Base-by-base conservation (phyloP, 75 land plant genomes). In the Ceratopteris richardii region DNA sequence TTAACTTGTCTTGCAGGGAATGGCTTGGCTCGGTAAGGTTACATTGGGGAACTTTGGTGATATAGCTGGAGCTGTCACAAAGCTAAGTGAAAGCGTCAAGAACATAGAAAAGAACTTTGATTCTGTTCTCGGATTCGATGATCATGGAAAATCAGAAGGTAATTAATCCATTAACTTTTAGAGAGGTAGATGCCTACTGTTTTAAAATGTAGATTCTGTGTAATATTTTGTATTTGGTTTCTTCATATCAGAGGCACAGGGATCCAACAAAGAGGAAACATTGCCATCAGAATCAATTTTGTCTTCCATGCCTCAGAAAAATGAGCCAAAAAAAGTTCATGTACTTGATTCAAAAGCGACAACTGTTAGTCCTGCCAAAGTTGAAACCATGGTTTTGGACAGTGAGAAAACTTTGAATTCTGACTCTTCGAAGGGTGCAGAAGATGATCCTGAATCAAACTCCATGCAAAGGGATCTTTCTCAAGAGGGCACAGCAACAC, bases 61-160 rank as follows among this genome's bases (percentile, higher is more conserved):
- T 69, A 66, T 92, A 0, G 89, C 97, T 7, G 97, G 97, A 50
- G 97, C 95, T 2, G 97, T 92, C 52, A 85, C 70, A 37, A 92
- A 92, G 76, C 58, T 92, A 24, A 82, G 83, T 18, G 97, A 92
- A 79, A 85, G 95, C 44, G 97, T 92, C 41, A 92, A 92, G 86
- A 92, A 85, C 66, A 92, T 92, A 23, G 97, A 92, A 76, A 85
- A 76, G 82, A 92, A 92, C 68, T 91, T 91, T 47, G 97, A 91
- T 42, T 74, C 65, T 16, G 97, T 92, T 16, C 90, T 92, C 25
- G 89, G 94, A 0, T 76, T 88, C 21, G 97, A 88, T 51, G 85
- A 79, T 3, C 63, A 80, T 74, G 47, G 58, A 64, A 2, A 57
- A 62, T 33, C 54, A 48, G 56, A 55, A 27, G 37, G 69, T 61